Base-by-base conservation (phyloP, 2,329 filamentous ascomycete species). In the Juglanconis oblonga region DNA sequence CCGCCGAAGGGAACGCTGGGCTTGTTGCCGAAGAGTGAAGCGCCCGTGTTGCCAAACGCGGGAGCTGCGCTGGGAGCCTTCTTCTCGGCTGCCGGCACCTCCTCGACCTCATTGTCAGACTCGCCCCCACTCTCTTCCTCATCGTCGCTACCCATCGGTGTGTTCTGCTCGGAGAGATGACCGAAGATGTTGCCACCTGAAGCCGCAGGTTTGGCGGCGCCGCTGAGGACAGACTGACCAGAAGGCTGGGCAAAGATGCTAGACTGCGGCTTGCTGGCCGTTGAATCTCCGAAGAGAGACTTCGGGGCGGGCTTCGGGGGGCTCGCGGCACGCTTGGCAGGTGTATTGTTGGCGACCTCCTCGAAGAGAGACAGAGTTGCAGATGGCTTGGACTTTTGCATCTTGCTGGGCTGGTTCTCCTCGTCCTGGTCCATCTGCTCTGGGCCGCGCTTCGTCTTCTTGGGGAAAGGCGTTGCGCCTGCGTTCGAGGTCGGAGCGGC, bases 311-410 rank as follows among this genome's bases (percentile, higher is more conserved):
- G 50, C 64, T 75, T 75, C 4, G 71, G 53, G 42, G 75, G 69
- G 9, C 72, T 66, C 7, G 31, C 69, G 67, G 38, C 66, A 38
- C 74, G 66, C 36, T 73, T 69, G 17, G 70, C 71, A 24, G 73
- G 72, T 3, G 79, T 68, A 58, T 80, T 82, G 69, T 84, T 84
- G 57, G 82, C 78, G 62, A 85, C 81, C 68, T 79, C 82, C 65
- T 85, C 84, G 51, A 87, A 84, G 29, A 84, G 74, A 11, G 80
- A 78, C 64, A 81, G 83, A 36, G 83, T 83, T 7, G 80, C 76
- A 2, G 83, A 85, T 4, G 81, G 75, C 2, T 79, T 74, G 7
- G 80, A 69, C 70, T 81, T 84, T 60, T 78, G 77, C 64, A 79
- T 65, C 71, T 86, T 86, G 62, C 70, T 73, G 2, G 79, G 80